Percentiles rank a stretch among this genome's conserved stretches.
These are phyloP conservation scores for Gymnopilus junonius DNA, from an alignment of 768 basidiomycete species.

Conservation along the genomic window DNA sequence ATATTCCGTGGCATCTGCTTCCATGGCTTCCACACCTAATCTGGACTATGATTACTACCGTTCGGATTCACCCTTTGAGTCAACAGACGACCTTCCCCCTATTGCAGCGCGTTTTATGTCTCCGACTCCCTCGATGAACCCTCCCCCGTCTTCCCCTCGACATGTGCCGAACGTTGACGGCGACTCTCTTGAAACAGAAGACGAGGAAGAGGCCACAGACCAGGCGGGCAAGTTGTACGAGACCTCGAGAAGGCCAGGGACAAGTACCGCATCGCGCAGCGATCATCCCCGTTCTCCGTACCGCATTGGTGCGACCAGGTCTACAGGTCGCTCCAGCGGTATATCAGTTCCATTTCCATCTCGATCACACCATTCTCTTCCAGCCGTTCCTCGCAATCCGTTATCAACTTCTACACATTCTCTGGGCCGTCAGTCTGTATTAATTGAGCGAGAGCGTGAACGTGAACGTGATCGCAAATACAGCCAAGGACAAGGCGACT, in stretches of 20 bases:
- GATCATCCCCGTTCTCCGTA: slow-evolving; percentile 83
- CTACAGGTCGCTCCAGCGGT: slow-evolving; percentile 41
- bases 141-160: slow-evolving; percentile 42
- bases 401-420: slow-evolving; percentile 72
- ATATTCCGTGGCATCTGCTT: slow-evolving; percentile 54
- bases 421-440: slow-evolving; percentile 69
- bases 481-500: slow-evolving; percentile 45
- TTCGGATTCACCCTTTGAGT: slow-evolving; percentile 70
- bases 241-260: slow-evolving; percentile 35
- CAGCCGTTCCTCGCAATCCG: slow-evolving; percentile 63
- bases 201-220: slow-evolving; percentile 67
- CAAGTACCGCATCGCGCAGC: slow-evolving; percentile 48
- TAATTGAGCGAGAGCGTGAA: slow-evolving; percentile 47
- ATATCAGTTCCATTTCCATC: slow-evolving; percentile 76
- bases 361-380: slow-evolving; percentile 79
- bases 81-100: slow-evolving; percentile 75
- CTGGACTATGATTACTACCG: slow-evolving; percentile 75
- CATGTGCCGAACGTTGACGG: slow-evolving; percentile 70
- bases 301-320: slow-evolving; percentile 50
- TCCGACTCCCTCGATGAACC: slow-evolving; percentile 54
- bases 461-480: slow-evolving; percentile 50
- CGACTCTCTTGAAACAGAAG: slow-evolving; percentile 72
- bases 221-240: slow-evolving; percentile 50
- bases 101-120: slow-evolving; percentile 94
- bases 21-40: slow-evolving; percentile 59